Evolutionary conservation across 2,329 filamentous ascomycete species (phyloP), one percentile per base, ranked within the genome.

Genomic region (Diaporthe helianthi): DNA sequence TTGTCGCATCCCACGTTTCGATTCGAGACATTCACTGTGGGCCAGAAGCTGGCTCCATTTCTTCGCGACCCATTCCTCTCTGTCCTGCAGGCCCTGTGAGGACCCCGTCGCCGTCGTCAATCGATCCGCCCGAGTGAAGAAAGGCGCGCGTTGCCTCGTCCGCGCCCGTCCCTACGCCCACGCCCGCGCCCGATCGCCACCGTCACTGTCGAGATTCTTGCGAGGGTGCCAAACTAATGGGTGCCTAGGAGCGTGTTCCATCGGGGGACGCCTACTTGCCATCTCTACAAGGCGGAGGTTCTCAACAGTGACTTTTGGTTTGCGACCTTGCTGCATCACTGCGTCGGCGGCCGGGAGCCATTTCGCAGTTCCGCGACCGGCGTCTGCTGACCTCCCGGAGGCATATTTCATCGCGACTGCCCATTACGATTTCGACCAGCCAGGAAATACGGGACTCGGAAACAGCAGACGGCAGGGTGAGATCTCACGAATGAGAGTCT

Each of bases 401-500:
- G 44, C 44, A 22, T 63, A 29, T 19, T 8, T 2, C 44, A 49
- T 63, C 58, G 44, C 58, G 29, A 63, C n/a, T 19, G 19, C n/a
- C 29, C n/a, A 17, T 4, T 8, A 52, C 41, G 10, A 38, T 13
- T 12, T n/a, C 26, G 19, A 44, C 9, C 26, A 9, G 47, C 24
- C 33, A 63, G 47, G 41, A 52, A 24, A 31, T 55, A 52, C 44
- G 51, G 55, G 63, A 36, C 41, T 29, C 31, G 33, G 54, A 44
- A 31, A 26, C 31, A 41, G 54, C 63, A 52, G 52, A 51, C 55
- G 67, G 70, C 64, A 71, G 70, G 70, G 70, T 71, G 70, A 67
- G 70, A 67, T 64, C 70, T 71, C 67, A 38, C 64, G 71, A 63
- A 72, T 72, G 69, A 68, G 71, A 69, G 60, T 71, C 67, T 69